Evolutionary conservation across 23 red algal species (phyloP), one percentile per base, ranked within the genome.

Genomic region (Gracilariopsis chorda): DNA sequence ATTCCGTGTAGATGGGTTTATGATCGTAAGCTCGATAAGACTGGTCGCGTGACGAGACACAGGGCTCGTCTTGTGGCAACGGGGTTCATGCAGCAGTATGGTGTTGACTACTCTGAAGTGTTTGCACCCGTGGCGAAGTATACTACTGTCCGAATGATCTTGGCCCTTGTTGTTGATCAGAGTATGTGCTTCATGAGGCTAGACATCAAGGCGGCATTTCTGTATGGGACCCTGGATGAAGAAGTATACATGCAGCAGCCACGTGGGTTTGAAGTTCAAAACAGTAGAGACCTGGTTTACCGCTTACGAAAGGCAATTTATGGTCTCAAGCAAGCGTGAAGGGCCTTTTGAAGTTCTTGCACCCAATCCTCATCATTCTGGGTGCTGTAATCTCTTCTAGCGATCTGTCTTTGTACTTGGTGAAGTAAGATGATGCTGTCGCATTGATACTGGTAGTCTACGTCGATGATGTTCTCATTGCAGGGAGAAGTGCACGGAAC

Each of bases 231-330:
- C 8, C 63, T 91, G 16, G 56, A 82, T 10, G 69, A 59, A 63
- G 78, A 91, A 49, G 75, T 91, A 7, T 79, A 82, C 73, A 62
- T 91, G 65, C 7, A 91, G 32, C 87, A 69, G 43, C 75, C 75
- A 1, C 69, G 0, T 27, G 87, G 74, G 1, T 91, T 88, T 71
- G 43, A 47, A 48, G 60, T 84, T 24, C 39, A 62, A 7, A 36
- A 29, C 12, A 68, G 21, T 1, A 36, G 43, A 42, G 4, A 80
- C 12, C 42, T 6, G 28, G 76, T 58, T 5, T 80, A 37, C 35
- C 30, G 76, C 4, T 24, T 58, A 12, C 6, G 19, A 0, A 78
- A 78, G n/a, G 48, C 76, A 4, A 80, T 80, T 16, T 80, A 37
- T 80, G 76, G 43, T 37, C 19, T 80, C 24, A 80, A 80, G 48